phyloP scores from a whole-genome alignment of 148 eudicot species.

The Spergularia marina region DNA sequence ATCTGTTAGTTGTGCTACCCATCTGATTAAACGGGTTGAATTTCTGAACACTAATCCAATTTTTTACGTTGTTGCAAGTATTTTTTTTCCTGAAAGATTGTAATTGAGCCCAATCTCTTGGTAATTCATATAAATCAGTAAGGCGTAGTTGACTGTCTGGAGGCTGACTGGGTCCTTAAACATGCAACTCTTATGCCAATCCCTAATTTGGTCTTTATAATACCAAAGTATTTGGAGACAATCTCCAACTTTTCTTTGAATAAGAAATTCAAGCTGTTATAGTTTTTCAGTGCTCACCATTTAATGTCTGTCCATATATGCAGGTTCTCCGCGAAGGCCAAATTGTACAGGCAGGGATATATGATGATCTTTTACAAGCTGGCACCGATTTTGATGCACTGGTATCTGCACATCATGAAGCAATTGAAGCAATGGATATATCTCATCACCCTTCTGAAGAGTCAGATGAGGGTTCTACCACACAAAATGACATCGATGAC shows the following conservation, averaged over 20 bases:
- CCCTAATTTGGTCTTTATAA: neutral
- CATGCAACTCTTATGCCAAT: neutral
- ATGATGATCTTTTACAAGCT: constrained; percentile 79
- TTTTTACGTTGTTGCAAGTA: no score
- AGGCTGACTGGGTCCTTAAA: neutral
- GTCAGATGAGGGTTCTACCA: constrained; percentile 44
- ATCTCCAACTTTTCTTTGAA: neutral
- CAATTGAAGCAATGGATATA: constrained; percentile 86
- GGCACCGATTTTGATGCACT: constrained; percentile 79
- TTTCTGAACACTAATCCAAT: no score
- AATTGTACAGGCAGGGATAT: constrained; percentile 85
- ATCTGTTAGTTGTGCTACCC: no score
- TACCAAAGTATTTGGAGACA: neutral
- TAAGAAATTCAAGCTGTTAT: neutral
- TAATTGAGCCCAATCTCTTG: neutral
- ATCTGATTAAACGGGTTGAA: no score
- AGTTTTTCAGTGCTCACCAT: neutral
- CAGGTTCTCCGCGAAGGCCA: constrained; percentile 92
- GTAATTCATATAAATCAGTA: no score
- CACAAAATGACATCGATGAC: constrained; percentile 31
- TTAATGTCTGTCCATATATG: constrained; percentile 7
- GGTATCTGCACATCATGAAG: constrained; percentile 89
- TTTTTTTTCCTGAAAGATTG: no score
- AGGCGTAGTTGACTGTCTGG: neutral
- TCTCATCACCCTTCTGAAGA: constrained; percentile 60